A percentile compares a stretch with the other conserved stretches of the same genome.
Evolutionary conservation across 2,329 filamentous ascomycete species (phyloP).

Genomic region (Diaporthe sp.): DNA sequence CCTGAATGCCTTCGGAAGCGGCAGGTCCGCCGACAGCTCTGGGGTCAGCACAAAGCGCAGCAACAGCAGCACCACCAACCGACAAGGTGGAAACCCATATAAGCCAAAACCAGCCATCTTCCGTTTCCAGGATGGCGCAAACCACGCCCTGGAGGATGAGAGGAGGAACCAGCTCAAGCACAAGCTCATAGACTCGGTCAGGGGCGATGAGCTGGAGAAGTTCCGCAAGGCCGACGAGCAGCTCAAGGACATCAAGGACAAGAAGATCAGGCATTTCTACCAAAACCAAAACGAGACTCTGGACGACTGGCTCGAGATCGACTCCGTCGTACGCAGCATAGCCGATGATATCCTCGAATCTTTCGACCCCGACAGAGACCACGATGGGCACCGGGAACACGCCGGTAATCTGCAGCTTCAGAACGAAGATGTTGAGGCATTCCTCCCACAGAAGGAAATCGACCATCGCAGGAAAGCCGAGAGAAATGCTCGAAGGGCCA

Average conservation of each 20-base stretch:
- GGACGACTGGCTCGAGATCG: constrained; percentile 63
- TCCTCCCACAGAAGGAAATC: constrained; percentile 65
- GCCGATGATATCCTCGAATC: constrained; percentile 70
- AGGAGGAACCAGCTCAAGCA: constrained; percentile 59
- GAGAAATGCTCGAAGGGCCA: constrained; percentile 62
- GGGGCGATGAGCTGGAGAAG: constrained; percentile 57
- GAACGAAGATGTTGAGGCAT: constrained; percentile 61
- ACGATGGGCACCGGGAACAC: constrained; percentile 65
- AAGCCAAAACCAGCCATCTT: constrained; percentile 34
- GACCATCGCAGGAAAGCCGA: constrained; percentile 56
- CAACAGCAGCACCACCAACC: neutral
- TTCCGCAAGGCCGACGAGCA: constrained; percentile 62
- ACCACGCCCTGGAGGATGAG: constrained; percentile 55
- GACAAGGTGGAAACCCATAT: constrained; percentile 12
- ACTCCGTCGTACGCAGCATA: constrained; percentile 61
- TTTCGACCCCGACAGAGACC: constrained; percentile 67
- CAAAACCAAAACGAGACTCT: constrained; percentile 62
- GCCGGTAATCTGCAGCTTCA: constrained; percentile 59
- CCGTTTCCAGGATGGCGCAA: constrained; percentile 58
- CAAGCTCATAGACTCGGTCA: constrained; percentile 56
- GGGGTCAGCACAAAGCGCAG: neutral
- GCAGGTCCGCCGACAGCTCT: neutral
- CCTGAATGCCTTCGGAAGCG: constrained; percentile 21
- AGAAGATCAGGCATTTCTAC: constrained; percentile 64
- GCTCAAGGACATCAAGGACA: constrained; percentile 62